These are phyloP conservation scores for Aspergillus candidus DNA, from an alignment of 2,329 filamentous ascomycete genomes.

Conservation along the genomic window DNA sequence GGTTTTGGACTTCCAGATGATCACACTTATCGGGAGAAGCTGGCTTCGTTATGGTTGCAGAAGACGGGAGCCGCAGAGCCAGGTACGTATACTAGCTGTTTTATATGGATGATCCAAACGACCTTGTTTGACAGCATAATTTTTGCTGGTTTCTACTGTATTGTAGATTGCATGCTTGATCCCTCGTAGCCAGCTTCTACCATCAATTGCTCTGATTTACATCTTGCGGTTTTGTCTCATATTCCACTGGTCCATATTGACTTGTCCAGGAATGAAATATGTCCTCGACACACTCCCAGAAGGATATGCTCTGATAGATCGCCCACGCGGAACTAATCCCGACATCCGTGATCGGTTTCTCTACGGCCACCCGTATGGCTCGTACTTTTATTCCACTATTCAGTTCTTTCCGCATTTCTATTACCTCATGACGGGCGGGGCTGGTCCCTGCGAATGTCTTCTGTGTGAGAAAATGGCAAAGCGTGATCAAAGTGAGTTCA, in stretches of 20 bases:
- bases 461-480: conserved; percentile 35
- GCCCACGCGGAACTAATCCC: conserved; percentile 37
- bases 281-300: conserved; percentile 48
- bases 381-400: conserved; percentile 48
- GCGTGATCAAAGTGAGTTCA: conserved; percentile 8
- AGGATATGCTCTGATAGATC: conserved; percentile 50
- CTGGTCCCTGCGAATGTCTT: conserved; percentile 45
- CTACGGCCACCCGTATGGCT: conserved; percentile 50
- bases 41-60: conserved; percentile 46
- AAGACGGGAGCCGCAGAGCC: conserved; percentile 32
- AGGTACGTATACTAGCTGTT: conserved; percentile 24
- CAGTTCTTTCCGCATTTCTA: conserved; percentile 54
- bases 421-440: conserved; percentile 47
- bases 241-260: no score
- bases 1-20: conserved; percentile 35
- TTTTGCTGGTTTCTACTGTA: not conserved
- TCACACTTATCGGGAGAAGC: conserved; percentile 41
- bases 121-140: not conserved
- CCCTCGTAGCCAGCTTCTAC: not conserved
- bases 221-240: no score
- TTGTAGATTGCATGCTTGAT: not conserved
- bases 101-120: not conserved
- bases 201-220: not conserved
- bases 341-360: conserved; percentile 47
- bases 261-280: conserved; percentile 40